phyloP scores from a whole-genome alignment of 2,329 filamentous ascomycete genomes.

The Ilyonectria destructans region DNA sequence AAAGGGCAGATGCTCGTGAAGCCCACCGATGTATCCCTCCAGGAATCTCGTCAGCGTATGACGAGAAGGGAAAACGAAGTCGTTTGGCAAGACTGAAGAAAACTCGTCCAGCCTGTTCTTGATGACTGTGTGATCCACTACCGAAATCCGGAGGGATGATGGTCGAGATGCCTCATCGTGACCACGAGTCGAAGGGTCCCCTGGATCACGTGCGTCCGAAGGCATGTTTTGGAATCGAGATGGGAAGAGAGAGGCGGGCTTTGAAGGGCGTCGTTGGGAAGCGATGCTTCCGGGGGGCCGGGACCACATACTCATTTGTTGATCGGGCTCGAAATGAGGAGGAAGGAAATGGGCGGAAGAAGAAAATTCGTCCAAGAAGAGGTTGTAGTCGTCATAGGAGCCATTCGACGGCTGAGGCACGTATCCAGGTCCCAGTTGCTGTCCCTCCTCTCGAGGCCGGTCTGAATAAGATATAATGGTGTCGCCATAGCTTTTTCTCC shows the following conservation, averaged over 20 bases:
- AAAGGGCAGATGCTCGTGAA: constrained; percentile 72
- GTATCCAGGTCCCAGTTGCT: constrained; percentile 59
- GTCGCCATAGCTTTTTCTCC: constrained; percentile 68
- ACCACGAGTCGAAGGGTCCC: constrained; percentile 44
- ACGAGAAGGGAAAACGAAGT: constrained; percentile 79
- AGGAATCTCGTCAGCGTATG: constrained; percentile 79
- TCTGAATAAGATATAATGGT: constrained; percentile 64
- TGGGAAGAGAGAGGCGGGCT: constrained; percentile 68
- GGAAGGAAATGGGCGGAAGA: constrained; percentile 71
- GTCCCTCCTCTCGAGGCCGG: constrained; percentile 64
- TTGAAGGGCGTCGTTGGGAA: constrained; percentile 59
- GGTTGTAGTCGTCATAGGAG: constrained; percentile 71
- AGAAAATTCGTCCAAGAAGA: constrained; percentile 73
- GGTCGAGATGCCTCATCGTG: constrained; percentile 53
- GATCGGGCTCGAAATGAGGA: constrained; percentile 69
- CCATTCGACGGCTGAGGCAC: constrained; percentile 50
- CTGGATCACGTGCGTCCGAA: constrained; percentile 65
- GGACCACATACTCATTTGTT: constrained; percentile 68
- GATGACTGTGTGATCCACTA: constrained; percentile 69
- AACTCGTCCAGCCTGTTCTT: constrained; percentile 75
- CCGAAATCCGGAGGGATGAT: constrained; percentile 66
- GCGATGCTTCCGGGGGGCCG: constrained; percentile 59
- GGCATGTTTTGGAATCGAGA: constrained; percentile 70
- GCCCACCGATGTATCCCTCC: constrained; percentile 79
- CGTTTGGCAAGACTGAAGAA: constrained; percentile 71